Percentiles rank a stretch among this genome's conserved stretches.
These are phyloP conservation scores for Malassezia restricta DNA, from an alignment of 1,284 basidiomycete species.

Conservation along the genomic window DNA sequence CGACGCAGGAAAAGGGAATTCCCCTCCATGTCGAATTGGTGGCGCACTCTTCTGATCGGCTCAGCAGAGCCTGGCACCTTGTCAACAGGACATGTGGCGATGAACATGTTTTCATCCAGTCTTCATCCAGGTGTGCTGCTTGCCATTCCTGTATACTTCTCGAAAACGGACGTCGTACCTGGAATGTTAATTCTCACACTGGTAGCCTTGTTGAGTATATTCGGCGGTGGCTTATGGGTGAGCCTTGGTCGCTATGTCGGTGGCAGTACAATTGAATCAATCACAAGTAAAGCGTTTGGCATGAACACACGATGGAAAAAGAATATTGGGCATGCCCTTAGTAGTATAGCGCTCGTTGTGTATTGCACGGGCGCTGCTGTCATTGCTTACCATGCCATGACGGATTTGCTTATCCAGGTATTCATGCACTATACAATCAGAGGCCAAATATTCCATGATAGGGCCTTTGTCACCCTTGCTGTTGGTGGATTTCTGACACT, in stretches of 20 bases:
- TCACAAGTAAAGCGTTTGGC: slow-evolving; percentile 36
- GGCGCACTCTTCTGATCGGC: slow-evolving; percentile 27
- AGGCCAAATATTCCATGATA: slow-evolving; percentile 32
- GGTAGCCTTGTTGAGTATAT: slow-evolving; percentile 32
- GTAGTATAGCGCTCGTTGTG: slow-evolving; percentile 25
- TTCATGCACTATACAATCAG: slow-evolving; percentile 35
- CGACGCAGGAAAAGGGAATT: neutral
- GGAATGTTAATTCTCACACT: slow-evolving; percentile 26
- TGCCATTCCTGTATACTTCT: slow-evolving; percentile 40
- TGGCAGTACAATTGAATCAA: slow-evolving; percentile 33
- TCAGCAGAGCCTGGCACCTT: slow-evolving; percentile 32
- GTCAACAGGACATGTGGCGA: slow-evolving; percentile 31
- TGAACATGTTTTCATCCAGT: slow-evolving; percentile 38
- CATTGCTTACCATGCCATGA: slow-evolving; percentile 39
- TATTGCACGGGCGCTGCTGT: slow-evolving; percentile 41
- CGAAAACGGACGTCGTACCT: slow-evolving; percentile 22
- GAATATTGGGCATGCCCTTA: slow-evolving; percentile 24
- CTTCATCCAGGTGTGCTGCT: slow-evolving; percentile 40
- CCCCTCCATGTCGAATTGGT: slow-evolving; percentile 4
- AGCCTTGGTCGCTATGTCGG: slow-evolving; percentile 40
- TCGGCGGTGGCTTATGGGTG: slow-evolving; percentile 42
- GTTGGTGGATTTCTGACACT: slow-evolving; percentile 31
- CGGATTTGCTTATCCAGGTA: slow-evolving; percentile 38
- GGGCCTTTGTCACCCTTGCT: slow-evolving; percentile 36
- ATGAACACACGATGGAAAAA: slow-evolving; percentile 38